Base-by-base conservation (phyloP, 495 filamentous ascomycete species). In the Extremus antarcticus region DNA sequence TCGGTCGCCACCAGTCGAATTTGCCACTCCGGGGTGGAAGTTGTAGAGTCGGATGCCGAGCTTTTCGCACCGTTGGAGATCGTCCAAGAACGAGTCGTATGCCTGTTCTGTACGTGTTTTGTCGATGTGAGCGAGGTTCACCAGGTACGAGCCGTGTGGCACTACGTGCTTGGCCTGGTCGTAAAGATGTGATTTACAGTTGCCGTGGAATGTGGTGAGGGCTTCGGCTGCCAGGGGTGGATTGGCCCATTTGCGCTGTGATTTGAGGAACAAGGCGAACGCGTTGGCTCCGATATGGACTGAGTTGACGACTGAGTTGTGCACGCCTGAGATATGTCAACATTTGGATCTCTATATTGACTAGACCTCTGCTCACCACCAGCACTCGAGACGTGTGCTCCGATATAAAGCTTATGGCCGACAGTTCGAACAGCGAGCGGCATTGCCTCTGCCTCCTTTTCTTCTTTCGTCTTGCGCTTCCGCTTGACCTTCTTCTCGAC, bases 261-360 rank as follows among this genome's bases (percentile, higher is more conserved):
- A 92, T 66, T 97, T 97, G 53, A 97, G 77, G 70, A 98, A 98
- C 20, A 97, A 70, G 15, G 92, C 92, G 58, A 96, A 92, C 20
- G 90, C 80, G 64, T 98, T 98, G 21, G 83, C 89, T 53, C 90
- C 82, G 43, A 25, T 21, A 17, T 35, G 43, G 9, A 83, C 66
- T 56, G 82, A 80, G 63, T 96, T 96, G 8, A 76, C 75, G 53
- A 96, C 79, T 0, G 90, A 76, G 65, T 96, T 95, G 56, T 96
- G 90, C 1, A 96, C 86, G 19, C 90, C 86, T 88, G 61, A 10
- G 47, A 15, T 29, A 35, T 40, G 9, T 10, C n/a, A n/a, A 21
- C 23, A 4, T 20, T 10, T 43, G 41, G 15, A 23, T 47, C 16
- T 19, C 16, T 19, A 3, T n/a, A 8, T 7, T 43, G 0, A 24